These are phyloP conservation scores for Castanopsis chinensis DNA, from an alignment of 306 rosid species.

Conservation along the genomic window DNA sequence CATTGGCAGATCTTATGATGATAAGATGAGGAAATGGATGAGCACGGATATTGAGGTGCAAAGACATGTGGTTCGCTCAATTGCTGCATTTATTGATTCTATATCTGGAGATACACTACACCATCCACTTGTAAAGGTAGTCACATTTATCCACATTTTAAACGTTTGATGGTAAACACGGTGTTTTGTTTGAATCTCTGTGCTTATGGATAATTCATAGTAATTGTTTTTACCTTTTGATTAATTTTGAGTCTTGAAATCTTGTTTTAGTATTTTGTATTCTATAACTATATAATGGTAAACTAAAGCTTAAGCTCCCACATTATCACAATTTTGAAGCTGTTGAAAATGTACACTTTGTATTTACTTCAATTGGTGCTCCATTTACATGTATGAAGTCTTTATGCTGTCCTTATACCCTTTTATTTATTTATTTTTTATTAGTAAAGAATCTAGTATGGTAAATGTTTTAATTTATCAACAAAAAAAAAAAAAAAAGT, in stretches of 20 bases:
- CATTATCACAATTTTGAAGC: neutral
- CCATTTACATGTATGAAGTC: neutral
- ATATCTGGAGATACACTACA: slow-evolving; percentile 43
- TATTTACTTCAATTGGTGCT: neutral
- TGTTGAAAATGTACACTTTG: neutral
- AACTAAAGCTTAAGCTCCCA: neutral
- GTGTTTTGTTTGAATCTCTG: neutral
- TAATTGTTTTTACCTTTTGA: slow-evolving; percentile 11
- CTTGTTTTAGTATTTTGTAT: neutral
- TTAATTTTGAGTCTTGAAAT: slow-evolving; percentile 3
- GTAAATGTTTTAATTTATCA: neutral
- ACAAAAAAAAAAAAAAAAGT: too few relatives aligned
- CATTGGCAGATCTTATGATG: slow-evolving; percentile 43
- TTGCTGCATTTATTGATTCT: slow-evolving; percentile 63
- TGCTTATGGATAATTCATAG: neutral
- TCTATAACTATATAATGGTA: neutral
- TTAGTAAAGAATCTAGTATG: neutral
- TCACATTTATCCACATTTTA: neutral
- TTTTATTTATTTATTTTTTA: neutral
- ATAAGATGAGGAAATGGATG: slow-evolving; percentile 56
- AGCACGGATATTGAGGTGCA: slow-evolving; percentile 73
- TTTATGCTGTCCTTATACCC: neutral
- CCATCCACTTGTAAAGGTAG: slow-evolving; percentile 62
- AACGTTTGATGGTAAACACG: neutral
- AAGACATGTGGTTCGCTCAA: slow-evolving; percentile 60